These are phyloP conservation scores for Polyporus arcularius DNA, from an alignment of 768 basidiomycete genomes.

Conservation along the genomic window DNA sequence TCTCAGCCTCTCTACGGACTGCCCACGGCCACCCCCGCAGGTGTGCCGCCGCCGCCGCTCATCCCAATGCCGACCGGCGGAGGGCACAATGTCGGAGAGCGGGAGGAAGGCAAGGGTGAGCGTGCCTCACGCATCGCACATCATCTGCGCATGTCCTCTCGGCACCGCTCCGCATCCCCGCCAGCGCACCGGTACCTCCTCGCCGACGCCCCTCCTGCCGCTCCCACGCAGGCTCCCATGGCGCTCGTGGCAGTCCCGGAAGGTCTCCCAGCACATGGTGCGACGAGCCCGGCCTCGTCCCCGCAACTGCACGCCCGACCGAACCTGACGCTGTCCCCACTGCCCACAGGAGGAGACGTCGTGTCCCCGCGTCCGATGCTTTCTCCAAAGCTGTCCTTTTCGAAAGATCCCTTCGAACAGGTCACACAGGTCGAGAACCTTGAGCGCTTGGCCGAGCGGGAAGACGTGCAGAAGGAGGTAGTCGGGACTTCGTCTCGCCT, in stretches of 20 bases:
- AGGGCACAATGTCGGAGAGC: slow-evolving; percentile 29
- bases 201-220: slow-evolving; percentile 25
- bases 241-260: slow-evolving; percentile 1
- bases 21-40: slow-evolving; percentile 40
- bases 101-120: slow-evolving; percentile 62
- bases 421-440: slow-evolving; percentile 60
- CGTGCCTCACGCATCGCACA: slow-evolving; percentile 59
- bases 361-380: slow-evolving; percentile 69
- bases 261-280: background rate
- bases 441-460: slow-evolving; percentile 72
- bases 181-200: slow-evolving; percentile 55
- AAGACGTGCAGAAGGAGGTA: slow-evolving; percentile 28
- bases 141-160: slow-evolving; percentile 57
- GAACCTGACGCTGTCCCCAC: slow-evolving; percentile 11
- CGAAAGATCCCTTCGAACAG: slow-evolving; percentile 40
- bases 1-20: slow-evolving; percentile 33
- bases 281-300: slow-evolving; percentile 7
- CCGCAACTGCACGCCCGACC: slow-evolving; percentile 6
- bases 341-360: slow-evolving; percentile 24
- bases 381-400: slow-evolving; percentile 63
- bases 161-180: slow-evolving; percentile 64
- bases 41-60: slow-evolving; percentile 33
- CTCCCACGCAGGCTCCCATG: slow-evolving; percentile 1
- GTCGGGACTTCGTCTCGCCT: background rate
- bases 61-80: slow-evolving; percentile 24